Base-by-base conservation (phyloP, 768 basidiomycete genomes). In the Mycena latifolia region DNA sequence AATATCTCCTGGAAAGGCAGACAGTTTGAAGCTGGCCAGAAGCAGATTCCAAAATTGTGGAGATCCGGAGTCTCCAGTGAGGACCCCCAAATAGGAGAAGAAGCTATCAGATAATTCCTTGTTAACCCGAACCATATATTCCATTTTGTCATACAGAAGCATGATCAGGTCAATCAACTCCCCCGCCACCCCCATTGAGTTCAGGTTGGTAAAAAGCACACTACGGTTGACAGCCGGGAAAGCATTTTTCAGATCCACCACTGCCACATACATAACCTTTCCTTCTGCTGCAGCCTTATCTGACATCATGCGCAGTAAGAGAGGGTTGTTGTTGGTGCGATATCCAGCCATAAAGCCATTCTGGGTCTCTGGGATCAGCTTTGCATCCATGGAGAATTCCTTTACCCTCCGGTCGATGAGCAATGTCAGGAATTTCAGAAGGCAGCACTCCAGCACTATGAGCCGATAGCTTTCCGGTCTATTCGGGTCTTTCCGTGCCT, bases 241-340 rank as follows among this genome's bases (percentile, higher is more conserved):
- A 8, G 51, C 33, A 35, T 53, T 53, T n/a, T 53, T 53, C 20
- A 53, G 29, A 25, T 53, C 51, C 2, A 53, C n/a, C 18, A 53
- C 51, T 9, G 51, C 51, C 2, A 53, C 51, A 53, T 53, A 61
- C 41, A 61, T 41, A 5, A 57, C 48, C 28, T 67, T 70, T 2
- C 58, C 57, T 20, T 62, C 43, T 5, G 63, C 66, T 28, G 58
- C 46, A n/a, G 74, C 74, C 25, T 55, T 55, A 6, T 76, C 75
- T 15, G 72, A 69, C 20, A 73, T 70, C 28, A 64, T 66, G 0
- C 72, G 61, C 1, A 77, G 70, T n/a, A 77, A 65, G 29, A 72
- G 73, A 8, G 64, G 65, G 62, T 78, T 78, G 62, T 78, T 73
- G 56, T 74, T 73, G 1, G 77, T 79, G 2, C 75, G 72, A 33